A percentile compares a stretch with the other conserved stretches of the same genome.
phyloP scores from a whole-genome alignment of 768 basidiomycete species.

The Amanita muscaria region DNA sequence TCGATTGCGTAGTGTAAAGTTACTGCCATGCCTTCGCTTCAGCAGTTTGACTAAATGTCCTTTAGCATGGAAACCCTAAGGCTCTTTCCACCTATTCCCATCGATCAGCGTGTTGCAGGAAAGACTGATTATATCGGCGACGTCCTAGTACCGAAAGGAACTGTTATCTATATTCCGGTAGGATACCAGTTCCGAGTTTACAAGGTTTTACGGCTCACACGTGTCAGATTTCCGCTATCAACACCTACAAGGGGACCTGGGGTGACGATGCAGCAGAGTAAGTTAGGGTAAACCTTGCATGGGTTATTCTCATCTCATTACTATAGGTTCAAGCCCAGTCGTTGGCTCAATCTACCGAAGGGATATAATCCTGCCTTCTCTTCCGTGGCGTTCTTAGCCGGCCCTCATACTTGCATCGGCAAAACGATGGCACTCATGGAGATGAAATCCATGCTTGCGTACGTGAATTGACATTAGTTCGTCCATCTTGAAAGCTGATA shows the following conservation, averaged over 20 bases:
- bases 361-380: no score
- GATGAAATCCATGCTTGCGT: no score
- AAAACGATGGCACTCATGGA: no score
- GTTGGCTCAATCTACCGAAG: no score
- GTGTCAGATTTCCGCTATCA: slow-evolving; percentile 15
- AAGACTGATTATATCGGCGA: slow-evolving; percentile 29
- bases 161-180: no score
- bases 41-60: neutral
- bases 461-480: no score
- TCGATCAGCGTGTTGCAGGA: slow-evolving; percentile 28
- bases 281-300: neutral
- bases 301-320: no score
- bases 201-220: slow-evolving; percentile 39
- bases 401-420: no score
- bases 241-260: neutral
- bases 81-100: slow-evolving; percentile 31
- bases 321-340: no score
- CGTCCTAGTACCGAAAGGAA: no score
- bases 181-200: slow-evolving; percentile 6
- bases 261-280: no score
- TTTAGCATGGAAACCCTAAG: slow-evolving; percentile 32
- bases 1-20: slow-evolving; percentile 27
- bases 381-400: no score
- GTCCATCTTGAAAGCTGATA: neutral
- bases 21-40: neutral